A percentile compares a stretch with the other conserved stretches of the same genome.
phyloP scores from a whole-genome alignment of 257 asterid genomes.

The Gynochthodes officinalis region DNA sequence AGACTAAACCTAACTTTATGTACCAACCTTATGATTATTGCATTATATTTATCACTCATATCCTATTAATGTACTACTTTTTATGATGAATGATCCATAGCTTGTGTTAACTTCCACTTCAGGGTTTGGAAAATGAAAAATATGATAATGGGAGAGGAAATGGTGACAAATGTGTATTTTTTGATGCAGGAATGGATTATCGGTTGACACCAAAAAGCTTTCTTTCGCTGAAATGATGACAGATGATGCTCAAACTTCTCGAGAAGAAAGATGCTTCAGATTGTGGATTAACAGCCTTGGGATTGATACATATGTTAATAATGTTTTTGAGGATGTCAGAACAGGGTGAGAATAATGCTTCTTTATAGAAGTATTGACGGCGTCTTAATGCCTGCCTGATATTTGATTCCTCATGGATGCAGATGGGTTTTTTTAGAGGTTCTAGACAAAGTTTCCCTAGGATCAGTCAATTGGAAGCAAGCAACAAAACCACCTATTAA shows the following conservation, averaged over 20 bases:
- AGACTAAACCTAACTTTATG: neutral
- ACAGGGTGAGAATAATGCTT: slow-evolving; percentile 51
- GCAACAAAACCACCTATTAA: slow-evolving; percentile 85
- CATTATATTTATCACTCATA: neutral
- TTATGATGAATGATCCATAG: neutral
- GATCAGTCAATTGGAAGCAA: slow-evolving; percentile 76
- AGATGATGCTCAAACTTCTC: slow-evolving; percentile 86
- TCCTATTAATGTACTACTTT: neutral
- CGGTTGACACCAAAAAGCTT: slow-evolving; percentile 51
- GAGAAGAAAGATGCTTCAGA: slow-evolving; percentile 96
- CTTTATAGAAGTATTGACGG: slow-evolving; percentile 10
- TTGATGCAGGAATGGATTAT: slow-evolving; percentile 68
- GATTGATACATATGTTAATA: slow-evolving; percentile 61
- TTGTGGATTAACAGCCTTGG: slow-evolving; percentile 97
- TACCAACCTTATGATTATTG: too few species aligned
- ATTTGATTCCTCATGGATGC: slow-evolving; percentile 24
- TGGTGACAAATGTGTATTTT: neutral
- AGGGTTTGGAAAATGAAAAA: neutral
- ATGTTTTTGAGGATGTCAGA: slow-evolving; percentile 82
- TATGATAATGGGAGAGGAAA: neutral
- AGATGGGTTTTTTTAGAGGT: slow-evolving; percentile 83
- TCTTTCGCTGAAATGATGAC: slow-evolving; percentile 85
- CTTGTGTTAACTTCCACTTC: neutral
- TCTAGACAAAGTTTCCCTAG: slow-evolving; percentile 65
- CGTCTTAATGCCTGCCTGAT: slow-evolving; percentile 13